Conservation (phyloP, 2,329 filamentous ascomycete genomes). For the Colletotrichum agaves region DNA sequence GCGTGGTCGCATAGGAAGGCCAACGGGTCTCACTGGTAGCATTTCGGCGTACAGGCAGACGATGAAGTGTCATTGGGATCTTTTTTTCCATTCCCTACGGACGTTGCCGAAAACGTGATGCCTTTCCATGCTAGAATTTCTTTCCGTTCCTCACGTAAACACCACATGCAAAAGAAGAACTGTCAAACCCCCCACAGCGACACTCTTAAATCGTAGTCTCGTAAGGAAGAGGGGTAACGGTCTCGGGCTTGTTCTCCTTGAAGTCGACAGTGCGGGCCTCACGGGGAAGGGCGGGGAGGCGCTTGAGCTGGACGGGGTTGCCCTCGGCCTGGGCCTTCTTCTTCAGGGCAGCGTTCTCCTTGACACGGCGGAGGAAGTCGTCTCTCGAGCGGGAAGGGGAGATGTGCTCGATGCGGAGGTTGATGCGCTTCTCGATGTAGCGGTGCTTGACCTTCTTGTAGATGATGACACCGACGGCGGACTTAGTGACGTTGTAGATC, state of each 20-base stretch:
- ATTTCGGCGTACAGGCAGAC: slow-evolving; percentile 19
- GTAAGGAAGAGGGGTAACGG: slow-evolving; percentile 90
- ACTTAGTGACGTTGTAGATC: slow-evolving; percentile 99
- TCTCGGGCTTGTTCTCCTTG: slow-evolving; percentile 89
- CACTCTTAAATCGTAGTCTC: slow-evolving; percentile 92
- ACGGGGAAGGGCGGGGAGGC: slow-evolving; percentile 83
- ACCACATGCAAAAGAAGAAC: slow-evolving; percentile 40
- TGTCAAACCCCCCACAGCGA: slow-evolving; percentile 34
- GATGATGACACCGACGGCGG: slow-evolving; percentile 97
- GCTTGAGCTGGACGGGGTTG: slow-evolving; percentile 90
- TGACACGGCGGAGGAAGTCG: slow-evolving; percentile 96
- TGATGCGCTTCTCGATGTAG: slow-evolving; percentile 99
- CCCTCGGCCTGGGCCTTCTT: slow-evolving; percentile 92
- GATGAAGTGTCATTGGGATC: slow-evolving; percentile 37
- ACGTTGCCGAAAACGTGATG: slow-evolving; percentile 40
- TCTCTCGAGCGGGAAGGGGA: slow-evolving; percentile 93
- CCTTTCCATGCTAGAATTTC: slow-evolving; percentile 40
- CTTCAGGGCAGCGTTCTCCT: slow-evolving; percentile 94
- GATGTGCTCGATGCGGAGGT: slow-evolving; percentile 98
- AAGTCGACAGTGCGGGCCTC: slow-evolving; percentile 82
- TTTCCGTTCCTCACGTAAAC: slow-evolving; percentile 41
- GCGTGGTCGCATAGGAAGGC: background rate
- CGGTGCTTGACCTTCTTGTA: slow-evolving; percentile 99
- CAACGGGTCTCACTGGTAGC: slow-evolving; percentile 24
- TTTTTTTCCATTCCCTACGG: slow-evolving; percentile 40